Conservation (phyloP, 192 early-diverging fungal species). For the Podila epigama region DNA sequence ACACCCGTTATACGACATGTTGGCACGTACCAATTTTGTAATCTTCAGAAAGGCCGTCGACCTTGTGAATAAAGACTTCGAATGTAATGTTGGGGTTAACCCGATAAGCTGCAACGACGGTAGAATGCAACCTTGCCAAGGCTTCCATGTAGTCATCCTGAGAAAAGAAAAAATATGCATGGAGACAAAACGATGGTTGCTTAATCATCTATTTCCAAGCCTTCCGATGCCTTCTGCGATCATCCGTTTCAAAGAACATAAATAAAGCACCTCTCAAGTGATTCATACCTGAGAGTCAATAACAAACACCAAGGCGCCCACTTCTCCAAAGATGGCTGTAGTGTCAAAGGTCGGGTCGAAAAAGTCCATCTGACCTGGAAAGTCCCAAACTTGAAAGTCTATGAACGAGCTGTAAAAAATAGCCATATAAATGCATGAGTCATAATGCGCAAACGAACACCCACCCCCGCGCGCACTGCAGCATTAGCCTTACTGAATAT, state of each 20-base stretch:
- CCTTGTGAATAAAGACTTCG: constrained; percentile 97
- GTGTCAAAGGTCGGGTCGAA: constrained; percentile 75
- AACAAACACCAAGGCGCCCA: constrained; percentile 88
- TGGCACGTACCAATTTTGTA: constrained; percentile 81
- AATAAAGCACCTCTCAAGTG: background rate
- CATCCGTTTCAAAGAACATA: no score
- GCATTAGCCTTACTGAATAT: constrained; percentile 54
- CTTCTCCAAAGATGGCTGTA: constrained; percentile 69
- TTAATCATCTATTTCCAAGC: background rate
- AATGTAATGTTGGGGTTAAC: constrained; percentile 87
- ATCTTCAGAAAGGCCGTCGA: constrained; percentile 95
- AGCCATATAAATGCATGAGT: background rate
- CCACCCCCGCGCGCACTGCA: background rate
- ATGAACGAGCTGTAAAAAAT: constrained; percentile 69
- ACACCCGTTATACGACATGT: background rate
- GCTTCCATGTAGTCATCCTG: constrained; percentile 87
- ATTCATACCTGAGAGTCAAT: constrained; percentile 88
- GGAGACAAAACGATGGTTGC: background rate
- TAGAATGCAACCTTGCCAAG: constrained; percentile 73
- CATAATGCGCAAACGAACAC: background rate
- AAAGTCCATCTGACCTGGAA: constrained; percentile 88
- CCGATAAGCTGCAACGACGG: constrained; percentile 76
- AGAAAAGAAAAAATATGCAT: background rate
- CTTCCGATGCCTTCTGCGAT: background rate
- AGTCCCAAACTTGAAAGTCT: constrained; percentile 91